Evolutionary conservation across 1,139 yeast genomes (phyloP), one percentile per base, ranked within the genome.

Genomic region (Debaryomycetaceae sp.): DNA sequence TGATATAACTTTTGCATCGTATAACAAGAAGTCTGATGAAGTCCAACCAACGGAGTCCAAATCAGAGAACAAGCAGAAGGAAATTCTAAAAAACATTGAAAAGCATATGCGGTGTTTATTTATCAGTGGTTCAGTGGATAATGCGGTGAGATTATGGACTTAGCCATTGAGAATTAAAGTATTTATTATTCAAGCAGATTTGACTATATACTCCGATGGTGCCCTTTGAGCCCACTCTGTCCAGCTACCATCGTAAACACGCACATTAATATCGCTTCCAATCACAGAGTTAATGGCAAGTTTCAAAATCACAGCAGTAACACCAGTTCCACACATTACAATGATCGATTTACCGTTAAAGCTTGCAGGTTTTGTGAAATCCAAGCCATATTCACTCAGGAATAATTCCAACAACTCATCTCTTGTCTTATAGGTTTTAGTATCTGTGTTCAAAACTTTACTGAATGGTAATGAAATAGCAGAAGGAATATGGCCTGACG

Each of bases 201-300:
- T 67, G 24, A 49, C 62, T 19, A 69, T 66, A 40, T 43, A 60
- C 37, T 66, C 61, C 6, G 47, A 17, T 1, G 76, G 75, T 4
- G 76, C 74, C 36, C 75, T 58, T 45, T 62, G 67, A 3, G 75
- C 76, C 76, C 77, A 73, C 49, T 73, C 78, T n/a, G 96, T 86
- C 98, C 98, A 92, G 39, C 94, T 83, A 5, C 98, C 98, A 55
- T 92, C 98, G 53, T 91, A 92, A 6, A 92, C 83, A 39, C 80
- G 76, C 15, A 88, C 71, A 1, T 84, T 79, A 17, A 77, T 68
- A 38, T 81, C 79, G 32, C 87, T 64, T 3, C 87, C 94, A 17
- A 82, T 71, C 11, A 71, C 56, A 6, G 61, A 53, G 40, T 68
- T 68, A 38, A 73, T 57, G 7, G 76, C 78, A 34, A 67, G 50